Evolutionary conservation across 495 filamentous ascomycete species (phyloP), one percentile per base, ranked within the genome.

Genomic region (Penicillium flavigenum): DNA sequence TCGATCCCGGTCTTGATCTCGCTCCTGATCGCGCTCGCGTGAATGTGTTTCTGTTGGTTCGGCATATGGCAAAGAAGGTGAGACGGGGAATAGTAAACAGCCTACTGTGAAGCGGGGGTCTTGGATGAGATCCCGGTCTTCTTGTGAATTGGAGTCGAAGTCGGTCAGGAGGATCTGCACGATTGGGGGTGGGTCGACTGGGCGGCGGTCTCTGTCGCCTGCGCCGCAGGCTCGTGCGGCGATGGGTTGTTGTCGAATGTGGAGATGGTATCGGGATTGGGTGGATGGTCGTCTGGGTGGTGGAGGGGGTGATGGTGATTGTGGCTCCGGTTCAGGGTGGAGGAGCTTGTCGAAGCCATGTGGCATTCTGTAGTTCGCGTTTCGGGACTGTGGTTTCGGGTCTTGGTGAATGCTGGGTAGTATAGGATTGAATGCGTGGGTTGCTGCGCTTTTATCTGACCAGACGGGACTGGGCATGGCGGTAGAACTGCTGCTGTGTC

Each of bases 151-250:
- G 63, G 80, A 65, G 68, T 84, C 63, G 72, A 78, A 82, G 59
- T 93, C 85, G 44, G 81, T 84, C 47, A 96, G 80, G 22, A 83
- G 82, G 32, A 98, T 84, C 64, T 98, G 88, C 14, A 98, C 83
- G 63, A 98, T 96, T 22, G 94, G 94, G 11, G 94, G 94, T 14
- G 94, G 94, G 62, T 98, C 94, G 47, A 98, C 91, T 27, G 96
- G 90, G 53, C 94, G 83, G 27, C 94, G 87, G 70, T 98, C 94
- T 63, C 93, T 77, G 70, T 97, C 94, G 51, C 92, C 92, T 60
- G 95, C 96, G 8, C 94, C 93, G 72, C 94, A 98, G 46, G 91
- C 91, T 65, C 94, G 84, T 41, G 93, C 94, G 6, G 91, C 92
- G 5, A 86, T 77, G 31, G 94, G 94, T 61, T 98, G 94, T 66